A percentile compares a stretch with the other conserved stretches of the same genome.
Conservation (phyloP, 768 basidiomycete species). For the Russula olivacea region DNA sequence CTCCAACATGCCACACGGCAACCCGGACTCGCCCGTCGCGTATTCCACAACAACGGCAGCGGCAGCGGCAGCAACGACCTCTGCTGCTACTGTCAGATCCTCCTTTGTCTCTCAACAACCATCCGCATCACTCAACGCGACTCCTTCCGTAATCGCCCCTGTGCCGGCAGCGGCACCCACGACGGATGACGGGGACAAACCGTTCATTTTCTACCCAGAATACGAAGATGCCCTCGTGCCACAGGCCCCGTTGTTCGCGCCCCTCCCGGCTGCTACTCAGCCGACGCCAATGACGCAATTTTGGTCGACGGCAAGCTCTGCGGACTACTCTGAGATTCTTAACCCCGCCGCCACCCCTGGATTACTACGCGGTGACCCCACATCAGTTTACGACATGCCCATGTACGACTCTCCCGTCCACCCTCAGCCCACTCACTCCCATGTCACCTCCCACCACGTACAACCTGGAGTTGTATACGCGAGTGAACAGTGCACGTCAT, state of each 20-base stretch:
- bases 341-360: conserved; percentile 20
- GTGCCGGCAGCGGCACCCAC: background rate
- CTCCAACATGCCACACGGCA: conserved; percentile 15
- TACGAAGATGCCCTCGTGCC: conserved; percentile 20
- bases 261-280: conserved; percentile 5
- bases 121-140: background rate
- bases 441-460: background rate
- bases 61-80: background rate
- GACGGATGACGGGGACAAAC: conserved; percentile 24
- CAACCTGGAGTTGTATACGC: conserved; percentile 6
- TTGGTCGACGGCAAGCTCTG: conserved; percentile 13
- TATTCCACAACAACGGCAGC: conserved; percentile 5
- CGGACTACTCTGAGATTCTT: conserved; percentile 21
- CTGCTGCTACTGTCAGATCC: background rate
- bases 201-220: conserved; percentile 26
- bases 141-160: background rate
- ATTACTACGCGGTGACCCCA: conserved; percentile 11
- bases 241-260: conserved; percentile 5
- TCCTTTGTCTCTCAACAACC: background rate
- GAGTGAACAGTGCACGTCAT: conserved; percentile 17
- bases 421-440: background rate
- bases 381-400: conserved; percentile 13
- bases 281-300: conserved; percentile 10
- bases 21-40: conserved; percentile 3
- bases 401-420: conserved; percentile 3